These are phyloP conservation scores for Chaetomidium leptoderma DNA, from an alignment of 495 filamentous ascomycete genomes.

Conservation along the genomic window DNA sequence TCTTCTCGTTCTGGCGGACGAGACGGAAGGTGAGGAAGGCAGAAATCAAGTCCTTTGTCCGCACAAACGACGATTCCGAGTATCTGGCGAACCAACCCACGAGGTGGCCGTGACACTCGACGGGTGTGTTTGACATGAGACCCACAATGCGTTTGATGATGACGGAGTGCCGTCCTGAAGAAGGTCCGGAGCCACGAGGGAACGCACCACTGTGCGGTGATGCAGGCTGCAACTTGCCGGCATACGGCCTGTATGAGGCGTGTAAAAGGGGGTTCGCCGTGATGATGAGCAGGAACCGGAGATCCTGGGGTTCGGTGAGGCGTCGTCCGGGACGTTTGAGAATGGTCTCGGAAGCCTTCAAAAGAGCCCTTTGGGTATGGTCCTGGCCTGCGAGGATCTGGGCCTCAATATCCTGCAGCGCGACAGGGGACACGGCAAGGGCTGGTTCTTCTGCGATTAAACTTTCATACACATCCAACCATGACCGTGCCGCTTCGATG, in stretches of 20 bases:
- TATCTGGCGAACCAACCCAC: constrained; percentile 80
- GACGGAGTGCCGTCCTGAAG: constrained; percentile 62
- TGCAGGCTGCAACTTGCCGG: constrained; percentile 27
- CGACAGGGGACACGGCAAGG: constrained; percentile 26
- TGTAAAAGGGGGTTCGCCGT: constrained; percentile 77
- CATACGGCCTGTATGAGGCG: constrained; percentile 36
- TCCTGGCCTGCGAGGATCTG: constrained; percentile 63
- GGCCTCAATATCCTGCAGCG: constrained; percentile 50
- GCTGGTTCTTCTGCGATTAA: constrained; percentile 32
- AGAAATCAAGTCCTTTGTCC: constrained; percentile 67
- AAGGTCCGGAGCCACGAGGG: constrained; percentile 25
- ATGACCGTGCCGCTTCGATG: constrained; percentile 47
- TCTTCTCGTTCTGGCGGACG: constrained; percentile 66
- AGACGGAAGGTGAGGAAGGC: constrained; percentile 82
- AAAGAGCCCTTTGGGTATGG: constrained; percentile 62
- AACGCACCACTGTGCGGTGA: constrained; percentile 7
- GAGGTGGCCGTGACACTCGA: constrained; percentile 75
- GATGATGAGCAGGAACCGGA: constrained; percentile 78
- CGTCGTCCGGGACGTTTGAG: constrained; percentile 79
- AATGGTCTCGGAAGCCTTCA: constrained; percentile 79
- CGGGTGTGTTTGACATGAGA: constrained; percentile 68
- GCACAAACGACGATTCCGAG: constrained; percentile 63
- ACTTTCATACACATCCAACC: constrained; percentile 57
- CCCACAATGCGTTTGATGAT: constrained; percentile 86
- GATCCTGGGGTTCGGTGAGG: constrained; percentile 63